Base-by-base conservation (phyloP, 2,329 filamentous ascomycete species). In the Aureobasidium sp. region DNA sequence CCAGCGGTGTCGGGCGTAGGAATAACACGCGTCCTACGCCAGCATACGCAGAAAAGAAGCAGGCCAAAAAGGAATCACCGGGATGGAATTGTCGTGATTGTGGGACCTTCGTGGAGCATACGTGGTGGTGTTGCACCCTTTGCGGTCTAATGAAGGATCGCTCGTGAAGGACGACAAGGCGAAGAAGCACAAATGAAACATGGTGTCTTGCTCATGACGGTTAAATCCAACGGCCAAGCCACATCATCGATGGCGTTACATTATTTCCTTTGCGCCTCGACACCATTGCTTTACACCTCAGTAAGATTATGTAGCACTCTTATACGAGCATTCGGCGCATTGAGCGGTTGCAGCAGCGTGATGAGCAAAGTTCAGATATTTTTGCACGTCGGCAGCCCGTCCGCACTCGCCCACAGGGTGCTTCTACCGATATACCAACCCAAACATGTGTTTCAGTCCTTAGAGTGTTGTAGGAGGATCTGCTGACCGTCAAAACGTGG, bases 71-170 rank as follows among this genome's bases (percentile, higher is more conserved):
- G 33, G 57, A 46, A 37, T 27, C 61, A 2, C 66, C 84, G 21
- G 83, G 82, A 1, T 86, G 84, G 84, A 74, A 79, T 58, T 87
- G 84, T 68, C 66, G 74, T 55, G 71, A 73, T 6, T 87, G 84
- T 62, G 81, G 81, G 6, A 78, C 79, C 0, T 86, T 84, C 62
- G 86, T 85, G 82, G 84, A 86, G 69, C 78, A 76, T 21, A 73
- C 82, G 65, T 86, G 83, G 82, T 86, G 83, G 83, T 85, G 82
- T 4, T 86, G 84, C 65, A 78, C 79, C 15, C 74, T 74, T 11
- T 86, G 84, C 69, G 83, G 83, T 53, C 74, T 70, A 9, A 82
- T 86, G 81, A 86, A 85, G 68, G 66, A 70, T 37, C 70, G 69
- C 42, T 81, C 79, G n/a, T 80, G 64, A 72, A 60, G 42, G 37